Evolutionary conservation across 2,329 filamentous ascomycete genomes (phyloP).

Genomic region (Coniella lustricola): DNA sequence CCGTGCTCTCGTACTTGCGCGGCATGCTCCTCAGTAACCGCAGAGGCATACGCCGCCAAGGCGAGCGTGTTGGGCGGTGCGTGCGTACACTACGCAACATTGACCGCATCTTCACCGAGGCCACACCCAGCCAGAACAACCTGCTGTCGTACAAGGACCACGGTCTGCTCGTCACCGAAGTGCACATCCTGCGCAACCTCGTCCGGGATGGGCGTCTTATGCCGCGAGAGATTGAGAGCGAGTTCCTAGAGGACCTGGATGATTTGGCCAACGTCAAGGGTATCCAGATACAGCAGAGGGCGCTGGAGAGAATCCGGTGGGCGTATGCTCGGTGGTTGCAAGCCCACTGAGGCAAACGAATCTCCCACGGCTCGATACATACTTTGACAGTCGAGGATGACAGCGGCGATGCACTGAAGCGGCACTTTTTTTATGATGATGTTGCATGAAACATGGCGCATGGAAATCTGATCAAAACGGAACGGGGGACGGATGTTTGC

Average conservation of each 20-base stretch:
- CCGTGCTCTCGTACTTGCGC: constrained; percentile 64
- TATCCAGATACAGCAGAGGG: constrained; percentile 68
- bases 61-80: constrained; percentile 59
- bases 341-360: background rate
- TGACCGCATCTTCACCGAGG: constrained; percentile 68
- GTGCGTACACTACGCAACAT: constrained; percentile 79
- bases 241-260: constrained; percentile 82
- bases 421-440: background rate
- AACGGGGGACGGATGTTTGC: no score
- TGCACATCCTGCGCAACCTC: constrained; percentile 70
- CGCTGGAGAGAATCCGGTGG: constrained; percentile 82
- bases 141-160: constrained; percentile 88
- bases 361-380: no score
- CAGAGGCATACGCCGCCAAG: constrained; percentile 55
- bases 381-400: no score
- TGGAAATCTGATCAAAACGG: background rate
- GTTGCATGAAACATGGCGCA: constrained; percentile 3
- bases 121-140: constrained; percentile 57
- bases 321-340: constrained; percentile 73
- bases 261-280: constrained; percentile 81
- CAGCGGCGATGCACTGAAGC: background rate
- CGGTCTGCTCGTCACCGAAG: constrained; percentile 81
- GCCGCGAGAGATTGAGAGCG: constrained; percentile 66
- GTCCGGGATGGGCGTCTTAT: constrained; percentile 52
- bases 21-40: constrained; percentile 66